These are phyloP conservation scores for Podospora conica DNA, from an alignment of 495 filamentous ascomycete genomes.

Conservation along the genomic window DNA sequence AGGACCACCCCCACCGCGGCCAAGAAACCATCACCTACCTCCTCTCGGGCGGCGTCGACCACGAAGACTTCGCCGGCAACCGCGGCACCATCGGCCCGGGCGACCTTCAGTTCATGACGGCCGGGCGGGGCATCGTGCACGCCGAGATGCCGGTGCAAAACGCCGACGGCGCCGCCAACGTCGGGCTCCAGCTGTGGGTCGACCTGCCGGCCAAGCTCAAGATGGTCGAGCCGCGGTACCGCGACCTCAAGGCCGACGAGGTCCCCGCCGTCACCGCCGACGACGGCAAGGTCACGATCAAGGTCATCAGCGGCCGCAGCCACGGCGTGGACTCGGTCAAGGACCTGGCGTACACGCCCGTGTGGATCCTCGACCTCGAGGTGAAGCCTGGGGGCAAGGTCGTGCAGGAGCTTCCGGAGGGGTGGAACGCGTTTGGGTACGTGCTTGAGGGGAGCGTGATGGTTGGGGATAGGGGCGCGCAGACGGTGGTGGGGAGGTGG, in stretches of 20 bases:
- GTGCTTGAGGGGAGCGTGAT: slow-evolving; percentile 62
- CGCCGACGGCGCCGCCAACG: slow-evolving; percentile 65
- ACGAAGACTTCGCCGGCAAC: slow-evolving; percentile 93
- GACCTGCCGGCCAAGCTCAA: slow-evolving; percentile 80
- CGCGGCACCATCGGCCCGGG: slow-evolving; percentile 77
- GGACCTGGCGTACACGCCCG: slow-evolving; percentile 89
- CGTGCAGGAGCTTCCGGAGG: slow-evolving; percentile 63
- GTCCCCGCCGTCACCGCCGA: slow-evolving; percentile 67
- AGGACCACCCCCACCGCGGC: slow-evolving; percentile 39
- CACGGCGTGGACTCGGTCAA: slow-evolving; percentile 80
- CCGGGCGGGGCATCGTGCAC: slow-evolving; percentile 87
- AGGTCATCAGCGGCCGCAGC: slow-evolving; percentile 80
- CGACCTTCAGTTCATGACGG: slow-evolving; percentile 97
- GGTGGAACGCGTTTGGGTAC: slow-evolving; percentile 92
- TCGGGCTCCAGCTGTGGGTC: slow-evolving; percentile 93
- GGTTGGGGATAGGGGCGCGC: slow-evolving; percentile 57
- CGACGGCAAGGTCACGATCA: slow-evolving; percentile 66
- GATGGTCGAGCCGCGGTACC: slow-evolving; percentile 82
- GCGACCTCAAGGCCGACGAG: slow-evolving; percentile 70
- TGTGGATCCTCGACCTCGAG: slow-evolving; percentile 87
- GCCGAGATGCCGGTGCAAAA: slow-evolving; percentile 92
- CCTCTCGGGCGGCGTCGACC: slow-evolving; percentile 75
- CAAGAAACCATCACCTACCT: slow-evolving; percentile 89
- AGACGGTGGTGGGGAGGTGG: slow-evolving; percentile 57
- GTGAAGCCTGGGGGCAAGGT: slow-evolving; percentile 73